Conservation (phyloP, 2,329 filamentous ascomycete genomes). For the Talaromyces amestolkiae region DNA sequence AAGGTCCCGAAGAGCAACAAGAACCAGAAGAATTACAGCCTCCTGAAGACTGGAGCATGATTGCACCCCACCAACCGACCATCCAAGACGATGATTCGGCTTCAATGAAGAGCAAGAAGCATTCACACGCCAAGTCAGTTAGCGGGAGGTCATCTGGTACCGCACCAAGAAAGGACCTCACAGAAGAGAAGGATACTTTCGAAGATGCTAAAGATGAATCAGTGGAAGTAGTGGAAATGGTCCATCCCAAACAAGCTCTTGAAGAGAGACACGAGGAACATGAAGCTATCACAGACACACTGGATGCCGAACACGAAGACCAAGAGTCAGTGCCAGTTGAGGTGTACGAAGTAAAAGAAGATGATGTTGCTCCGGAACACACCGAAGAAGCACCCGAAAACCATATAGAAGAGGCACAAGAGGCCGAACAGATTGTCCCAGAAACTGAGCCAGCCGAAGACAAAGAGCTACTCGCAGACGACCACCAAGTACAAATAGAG, state of each 20-base stretch:
- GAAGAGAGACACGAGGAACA: background rate
- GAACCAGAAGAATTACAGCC: background rate
- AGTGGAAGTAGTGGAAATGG: background rate
- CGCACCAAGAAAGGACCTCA: background rate
- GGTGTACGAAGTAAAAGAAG: background rate
- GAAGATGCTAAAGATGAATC: background rate
- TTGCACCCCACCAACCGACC: conserved; percentile 14
- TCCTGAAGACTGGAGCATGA: conserved; percentile 11
- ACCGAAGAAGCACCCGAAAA: background rate
- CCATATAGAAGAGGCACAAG: background rate
- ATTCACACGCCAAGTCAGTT: background rate
- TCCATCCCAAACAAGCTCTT: background rate
- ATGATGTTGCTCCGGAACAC: background rate
- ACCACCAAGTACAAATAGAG: background rate
- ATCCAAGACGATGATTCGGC: conserved; percentile 13
- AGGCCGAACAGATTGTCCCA: background rate
- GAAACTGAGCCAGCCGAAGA: background rate
- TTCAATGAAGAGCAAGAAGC: conserved; percentile 5
- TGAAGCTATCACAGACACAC: background rate
- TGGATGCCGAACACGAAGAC: conserved; percentile 4
- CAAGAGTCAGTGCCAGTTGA: background rate
- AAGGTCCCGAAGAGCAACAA: background rate
- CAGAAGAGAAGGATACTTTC: background rate
- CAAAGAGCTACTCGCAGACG: background rate
- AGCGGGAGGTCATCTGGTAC: background rate